These are phyloP conservation scores for Penicillium italicum DNA, from an alignment of 2,329 filamentous ascomycete genomes.

Conservation along the genomic window DNA sequence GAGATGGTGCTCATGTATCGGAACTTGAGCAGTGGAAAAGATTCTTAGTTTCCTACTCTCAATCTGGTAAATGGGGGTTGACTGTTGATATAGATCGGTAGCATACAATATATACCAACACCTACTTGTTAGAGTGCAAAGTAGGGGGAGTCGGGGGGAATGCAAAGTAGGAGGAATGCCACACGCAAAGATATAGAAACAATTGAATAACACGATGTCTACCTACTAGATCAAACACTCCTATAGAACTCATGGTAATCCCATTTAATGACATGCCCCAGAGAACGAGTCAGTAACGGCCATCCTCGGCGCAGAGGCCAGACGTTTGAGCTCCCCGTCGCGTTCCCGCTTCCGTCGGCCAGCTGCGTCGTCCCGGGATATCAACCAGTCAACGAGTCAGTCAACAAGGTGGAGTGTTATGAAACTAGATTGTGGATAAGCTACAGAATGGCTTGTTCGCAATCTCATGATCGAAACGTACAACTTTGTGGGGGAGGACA, in stretches of 20 bases:
- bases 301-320: conserved; percentile 8
- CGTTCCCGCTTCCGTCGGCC: conserved; percentile 26
- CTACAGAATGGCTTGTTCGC: conserved; percentile 24
- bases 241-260: no score
- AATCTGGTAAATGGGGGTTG: neutral
- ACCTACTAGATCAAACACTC: neutral
- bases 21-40: neutral
- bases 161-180: neutral
- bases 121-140: no score
- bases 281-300: neutral
- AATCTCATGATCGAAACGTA: conserved; percentile 35
- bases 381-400: conserved; percentile 34
- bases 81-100: neutral
- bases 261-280: neutral
- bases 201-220: neutral
- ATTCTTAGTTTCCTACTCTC: neutral
- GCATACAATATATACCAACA: no score
- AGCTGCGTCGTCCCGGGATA: conserved; percentile 20
- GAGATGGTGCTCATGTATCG: neutral
- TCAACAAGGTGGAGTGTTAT: conserved; percentile 31
- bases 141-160: no score
- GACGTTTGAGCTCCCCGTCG: conserved; percentile 15
- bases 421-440: neutral
- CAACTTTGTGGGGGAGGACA: conserved; percentile 30
- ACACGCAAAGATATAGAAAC: no score